Conservation (phyloP, 2,329 filamentous ascomycete species). For the Decorospora gaudefroyi region DNA sequence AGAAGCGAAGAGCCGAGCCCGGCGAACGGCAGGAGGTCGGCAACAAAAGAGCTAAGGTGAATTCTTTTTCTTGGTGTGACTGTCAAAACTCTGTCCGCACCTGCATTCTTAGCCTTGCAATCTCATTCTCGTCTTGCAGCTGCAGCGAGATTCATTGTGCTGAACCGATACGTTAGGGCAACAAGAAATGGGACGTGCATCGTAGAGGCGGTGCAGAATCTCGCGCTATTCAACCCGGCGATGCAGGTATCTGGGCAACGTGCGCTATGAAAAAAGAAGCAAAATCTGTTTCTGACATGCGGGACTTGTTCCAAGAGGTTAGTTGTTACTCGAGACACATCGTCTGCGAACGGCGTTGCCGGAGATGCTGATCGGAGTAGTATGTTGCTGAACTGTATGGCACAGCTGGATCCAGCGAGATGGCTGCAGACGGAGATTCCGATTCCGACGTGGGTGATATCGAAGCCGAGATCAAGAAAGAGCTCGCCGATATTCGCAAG, state of each 20-base stretch:
- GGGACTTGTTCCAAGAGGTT: constrained; percentile 68
- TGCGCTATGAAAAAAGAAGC: constrained; percentile 73
- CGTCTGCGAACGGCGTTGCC: background rate
- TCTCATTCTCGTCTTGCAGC: constrained; percentile 26
- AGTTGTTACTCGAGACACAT: constrained; percentile 23
- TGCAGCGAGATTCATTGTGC: constrained; percentile 12
- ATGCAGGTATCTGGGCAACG: constrained; percentile 77
- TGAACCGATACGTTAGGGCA: constrained; percentile 41
- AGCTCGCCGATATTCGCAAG: constrained; percentile 67
- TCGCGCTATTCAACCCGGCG: constrained; percentile 64
- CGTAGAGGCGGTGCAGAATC: constrained; percentile 39
- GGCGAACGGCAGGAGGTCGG: constrained; percentile 29
- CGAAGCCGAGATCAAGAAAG: constrained; percentile 71
- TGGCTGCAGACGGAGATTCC: constrained; percentile 48
- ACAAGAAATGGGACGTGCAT: constrained; percentile 53
- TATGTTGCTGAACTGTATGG: constrained; percentile 65
- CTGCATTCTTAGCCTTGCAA: constrained; percentile 18
- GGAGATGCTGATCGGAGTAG: constrained; percentile 55
- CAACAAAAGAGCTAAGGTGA: constrained; percentile 49
- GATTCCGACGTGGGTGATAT: constrained; percentile 60
- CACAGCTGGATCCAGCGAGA: constrained; percentile 44
- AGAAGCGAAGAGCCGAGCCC: constrained; percentile 48
- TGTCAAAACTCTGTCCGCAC: constrained; percentile 9
- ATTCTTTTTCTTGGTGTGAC: constrained; percentile 26
- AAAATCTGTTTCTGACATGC: constrained; percentile 70